Base-by-base conservation (phyloP, 306 rosid species). In the Hippophae tibetana region DNA sequence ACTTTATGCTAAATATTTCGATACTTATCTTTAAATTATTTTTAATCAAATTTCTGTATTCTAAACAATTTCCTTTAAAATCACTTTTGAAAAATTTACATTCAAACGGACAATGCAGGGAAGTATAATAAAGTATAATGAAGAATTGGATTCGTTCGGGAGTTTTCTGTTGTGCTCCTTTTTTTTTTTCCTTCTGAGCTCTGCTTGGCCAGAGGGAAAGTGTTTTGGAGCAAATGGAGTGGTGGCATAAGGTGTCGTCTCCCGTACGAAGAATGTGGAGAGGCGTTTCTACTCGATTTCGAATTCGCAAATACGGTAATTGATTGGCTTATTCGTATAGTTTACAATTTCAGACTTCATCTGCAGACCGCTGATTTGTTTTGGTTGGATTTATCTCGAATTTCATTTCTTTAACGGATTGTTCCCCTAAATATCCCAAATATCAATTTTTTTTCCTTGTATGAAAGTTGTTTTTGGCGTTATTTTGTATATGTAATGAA, bases 301-400 rank as follows among this genome's bases (percentile, higher is more conserved):
- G 82, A 8, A 38, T 77, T 46, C 89, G 76, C 58, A 76, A 82
- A 72, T 65, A 65, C 7, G 90, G 95, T 89, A 42, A 41, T 58
- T 42, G 1, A 44, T 42, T 14, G 27, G 10, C 41, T 43, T 7
- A 27, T 61, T 42, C 11, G 11, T 47, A 27, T 18, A 38, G 7
- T 2, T 7, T 26, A 13, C 13, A 18, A 42, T 57, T 7, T 13
- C 25, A 3, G 26, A 23, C 59, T 42, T 63, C 10, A n/a, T 46
- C 50, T 13, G 50, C 50, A 5, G 50, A 8, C 5, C 6, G 8
- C 13, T 9, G 13, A 46, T 10, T 13, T 46, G 13, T 13, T 2
- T 13, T 46, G 13, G 10, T 46, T 46, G 5, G 10, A 46, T 46
- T 13, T 9, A 46, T 2, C 13, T 9, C 13, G 10, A 48, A 13